phyloP scores from a whole-genome alignment of 768 basidiomycete species.

The Collybiopsis luxurians region DNA sequence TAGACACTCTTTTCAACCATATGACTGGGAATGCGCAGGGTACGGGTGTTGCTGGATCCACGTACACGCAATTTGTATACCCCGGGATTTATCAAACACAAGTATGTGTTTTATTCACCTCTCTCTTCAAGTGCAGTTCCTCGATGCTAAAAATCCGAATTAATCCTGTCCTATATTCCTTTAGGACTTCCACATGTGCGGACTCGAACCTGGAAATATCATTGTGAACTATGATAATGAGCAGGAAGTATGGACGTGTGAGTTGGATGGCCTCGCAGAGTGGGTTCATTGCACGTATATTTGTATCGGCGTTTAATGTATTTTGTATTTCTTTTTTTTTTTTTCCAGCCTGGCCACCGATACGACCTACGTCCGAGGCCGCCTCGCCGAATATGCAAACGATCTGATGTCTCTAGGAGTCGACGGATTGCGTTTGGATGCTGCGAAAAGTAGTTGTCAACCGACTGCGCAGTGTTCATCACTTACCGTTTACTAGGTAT shows the following conservation, averaged over 20 bases:
- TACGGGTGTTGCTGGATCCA: constrained; percentile 45
- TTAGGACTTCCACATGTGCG: constrained; percentile 64
- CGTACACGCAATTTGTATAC: constrained; percentile 53
- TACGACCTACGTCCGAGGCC: constrained; percentile 53
- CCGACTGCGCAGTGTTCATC: no score
- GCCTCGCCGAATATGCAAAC: constrained; percentile 55
- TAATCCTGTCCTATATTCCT: background rate
- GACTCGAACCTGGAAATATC: constrained; percentile 47
- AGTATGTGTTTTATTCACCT: constrained; percentile 28
- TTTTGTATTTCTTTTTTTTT: background rate
- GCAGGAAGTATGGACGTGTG: constrained; percentile 56
- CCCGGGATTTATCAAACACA: constrained; percentile 45
- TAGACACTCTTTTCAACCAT: constrained; percentile 64
- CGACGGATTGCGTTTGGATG: constrained; percentile 62
- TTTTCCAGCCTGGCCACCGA: constrained; percentile 54
- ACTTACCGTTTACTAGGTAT: constrained; percentile 42
- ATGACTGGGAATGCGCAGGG: constrained; percentile 54
- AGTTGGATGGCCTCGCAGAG: constrained; percentile 30
- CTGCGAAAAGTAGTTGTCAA: constrained; percentile 53
- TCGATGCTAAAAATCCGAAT: background rate
- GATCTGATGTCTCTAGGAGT: constrained; percentile 61
- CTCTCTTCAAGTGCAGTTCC: constrained; percentile 12
- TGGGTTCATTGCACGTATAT: background rate
- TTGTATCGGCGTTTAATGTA: background rate
- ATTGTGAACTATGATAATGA: constrained; percentile 55